A percentile compares a stretch with the other conserved stretches of the same genome.
These are phyloP conservation scores for Cyclotella choctawhatcheeana DNA, from an alignment of 108 stramenopile genomes.

Conservation along the genomic window DNA sequence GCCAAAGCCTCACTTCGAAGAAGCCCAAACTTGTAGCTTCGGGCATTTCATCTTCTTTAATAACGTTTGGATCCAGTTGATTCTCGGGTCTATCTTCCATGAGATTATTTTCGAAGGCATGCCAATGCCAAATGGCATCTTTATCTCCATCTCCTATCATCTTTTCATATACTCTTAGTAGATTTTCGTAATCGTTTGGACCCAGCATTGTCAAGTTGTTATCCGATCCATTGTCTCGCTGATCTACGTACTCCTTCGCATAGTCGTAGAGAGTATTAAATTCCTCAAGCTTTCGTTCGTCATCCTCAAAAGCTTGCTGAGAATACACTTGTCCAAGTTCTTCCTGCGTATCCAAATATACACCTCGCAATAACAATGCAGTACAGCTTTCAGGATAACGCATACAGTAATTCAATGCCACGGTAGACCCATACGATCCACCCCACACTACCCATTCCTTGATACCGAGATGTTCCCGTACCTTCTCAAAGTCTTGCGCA, in stretches of 20 bases:
- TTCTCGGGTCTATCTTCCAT: constrained; percentile 49
- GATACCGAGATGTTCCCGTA: neutral
- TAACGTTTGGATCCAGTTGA: constrained; percentile 31
- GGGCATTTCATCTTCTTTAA: constrained; percentile 15
- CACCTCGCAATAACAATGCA: constrained; percentile 61
- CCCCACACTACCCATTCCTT: neutral
- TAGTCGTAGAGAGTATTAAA: constrained; percentile 33
- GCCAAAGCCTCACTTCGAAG: constrained; percentile 46
- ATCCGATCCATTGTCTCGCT: neutral
- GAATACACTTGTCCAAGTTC: constrained; percentile 43
- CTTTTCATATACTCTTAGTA: constrained; percentile 35
- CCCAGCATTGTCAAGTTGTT: constrained; percentile 6
- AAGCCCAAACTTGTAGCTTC: constrained; percentile 44
- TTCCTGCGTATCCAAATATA: constrained; percentile 51
- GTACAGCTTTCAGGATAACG: constrained; percentile 49
- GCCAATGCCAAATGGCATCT: constrained; percentile 47
- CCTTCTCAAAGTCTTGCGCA: constrained; percentile 58
- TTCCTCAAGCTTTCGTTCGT: constrained; percentile 14
- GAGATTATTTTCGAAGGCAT: constrained; percentile 48
- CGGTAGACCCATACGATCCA: neutral
- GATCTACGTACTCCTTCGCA: constrained; percentile 14
- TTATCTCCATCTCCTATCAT: constrained; percentile 44
- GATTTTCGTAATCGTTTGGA: constrained; percentile 28
- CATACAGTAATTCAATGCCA: constrained; percentile 55
- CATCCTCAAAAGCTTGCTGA: constrained; percentile 21